These are phyloP conservation scores for Trichosporon sp. DNA, from an alignment of 1,284 basidiomycete genomes.

Conservation along the genomic window DNA sequence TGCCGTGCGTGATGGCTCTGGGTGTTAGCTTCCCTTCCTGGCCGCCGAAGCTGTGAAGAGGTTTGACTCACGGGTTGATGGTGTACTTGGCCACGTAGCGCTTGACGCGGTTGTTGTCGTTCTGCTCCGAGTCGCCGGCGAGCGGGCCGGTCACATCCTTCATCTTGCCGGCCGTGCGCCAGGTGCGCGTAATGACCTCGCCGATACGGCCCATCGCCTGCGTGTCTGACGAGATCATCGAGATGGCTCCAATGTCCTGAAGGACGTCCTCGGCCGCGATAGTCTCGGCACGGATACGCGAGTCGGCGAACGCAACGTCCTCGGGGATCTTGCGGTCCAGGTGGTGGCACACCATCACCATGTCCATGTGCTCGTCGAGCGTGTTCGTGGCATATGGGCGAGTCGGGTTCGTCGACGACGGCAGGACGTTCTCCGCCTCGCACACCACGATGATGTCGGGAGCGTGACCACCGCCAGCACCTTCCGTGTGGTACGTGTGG, in stretches of 20 bases:
- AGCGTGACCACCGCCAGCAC: conserved; percentile 92
- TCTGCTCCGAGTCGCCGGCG: conserved; percentile 58
- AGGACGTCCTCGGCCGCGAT: conserved; percentile 96
- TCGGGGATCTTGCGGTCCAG: conserved; percentile 82
- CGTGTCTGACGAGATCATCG: conserved; percentile 92
- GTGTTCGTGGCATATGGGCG: conserved; percentile 89
- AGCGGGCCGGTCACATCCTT: conserved; percentile 70
- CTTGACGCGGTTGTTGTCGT: conserved; percentile 94
- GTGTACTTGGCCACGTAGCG: conserved; percentile 96
- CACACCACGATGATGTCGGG: conserved; percentile 98
- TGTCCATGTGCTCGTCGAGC: conserved; percentile 94
- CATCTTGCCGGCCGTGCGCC: conserved; percentile 97
- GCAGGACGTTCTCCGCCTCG: conserved; percentile 83
- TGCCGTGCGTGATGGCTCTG: conserved; percentile 90
- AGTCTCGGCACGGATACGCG: conserved; percentile 92
- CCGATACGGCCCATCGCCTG: conserved; percentile 98
- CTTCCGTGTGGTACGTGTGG: conserved; percentile 96
- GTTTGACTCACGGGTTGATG: conserved; percentile 77
- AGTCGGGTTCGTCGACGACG: conserved; percentile 95
- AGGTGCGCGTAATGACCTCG: conserved; percentile 87
- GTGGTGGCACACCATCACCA: conserved; percentile 92
- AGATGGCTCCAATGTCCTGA: conserved; percentile 89
- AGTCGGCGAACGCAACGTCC: conserved; percentile 94
- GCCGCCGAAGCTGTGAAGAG: not conserved
- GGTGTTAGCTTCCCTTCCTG: not conserved